A percentile compares a stretch with the other conserved stretches of the same genome.
These are phyloP conservation scores for Lantana camara DNA, from an alignment of 257 asterid genomes.

Conservation along the genomic window DNA sequence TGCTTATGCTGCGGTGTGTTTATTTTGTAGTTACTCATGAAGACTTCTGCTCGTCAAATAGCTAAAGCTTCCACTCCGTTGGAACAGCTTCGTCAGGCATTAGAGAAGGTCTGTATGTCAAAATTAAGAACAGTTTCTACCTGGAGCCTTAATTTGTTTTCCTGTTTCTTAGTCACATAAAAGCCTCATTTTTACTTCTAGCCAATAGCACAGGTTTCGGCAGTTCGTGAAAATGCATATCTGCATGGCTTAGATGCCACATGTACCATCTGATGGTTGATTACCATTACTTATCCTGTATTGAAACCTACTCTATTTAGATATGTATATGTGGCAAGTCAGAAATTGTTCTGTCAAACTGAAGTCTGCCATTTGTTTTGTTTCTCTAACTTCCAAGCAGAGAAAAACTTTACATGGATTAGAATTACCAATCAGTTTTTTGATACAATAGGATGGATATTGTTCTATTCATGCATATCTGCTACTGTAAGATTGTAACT, in stretches of 20 bases:
- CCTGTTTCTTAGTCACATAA: background rate
- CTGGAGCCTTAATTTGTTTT: background rate
- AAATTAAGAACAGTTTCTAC: slow-evolving; percentile 1
- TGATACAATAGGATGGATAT: background rate
- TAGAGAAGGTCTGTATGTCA: slow-evolving; percentile 53
- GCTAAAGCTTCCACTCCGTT: slow-evolving; percentile 56
- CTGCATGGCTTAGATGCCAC: background rate
- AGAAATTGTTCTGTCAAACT: background rate
- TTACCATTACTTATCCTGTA: background rate
- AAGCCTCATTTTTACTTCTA: background rate
- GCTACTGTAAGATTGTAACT: slow-evolving; percentile 35
- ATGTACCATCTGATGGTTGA: background rate
- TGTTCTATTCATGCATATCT: slow-evolving; percentile 23
- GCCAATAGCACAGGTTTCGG: background rate
- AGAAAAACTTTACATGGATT: background rate
- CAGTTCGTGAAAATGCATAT: background rate
- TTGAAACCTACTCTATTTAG: background rate
- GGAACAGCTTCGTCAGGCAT: slow-evolving; percentile 61
- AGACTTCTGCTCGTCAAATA: slow-evolving; percentile 57
- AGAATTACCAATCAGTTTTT: background rate
- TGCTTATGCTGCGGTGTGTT: background rate
- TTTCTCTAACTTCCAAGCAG: background rate
- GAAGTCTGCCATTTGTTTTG: background rate
- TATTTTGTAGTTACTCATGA: slow-evolving; percentile 58
- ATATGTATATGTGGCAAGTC: background rate